Evolutionary conservation across 495 filamentous ascomycete species (phyloP), one percentile per base, ranked within the genome.

Genomic region (Lasiosphaeria hispida): DNA sequence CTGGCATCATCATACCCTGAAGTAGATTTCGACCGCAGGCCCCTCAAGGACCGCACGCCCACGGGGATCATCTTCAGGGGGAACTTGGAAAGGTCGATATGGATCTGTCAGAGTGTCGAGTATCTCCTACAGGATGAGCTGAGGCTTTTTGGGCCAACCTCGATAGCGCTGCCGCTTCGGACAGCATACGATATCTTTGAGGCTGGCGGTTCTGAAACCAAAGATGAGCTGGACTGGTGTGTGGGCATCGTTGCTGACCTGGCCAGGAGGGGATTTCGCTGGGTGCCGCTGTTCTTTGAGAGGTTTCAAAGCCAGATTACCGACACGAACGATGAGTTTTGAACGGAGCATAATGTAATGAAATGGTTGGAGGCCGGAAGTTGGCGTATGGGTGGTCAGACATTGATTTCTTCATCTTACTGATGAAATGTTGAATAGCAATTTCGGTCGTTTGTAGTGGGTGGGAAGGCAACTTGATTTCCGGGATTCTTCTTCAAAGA

Each of bases 81-180:
- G 38, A 59, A 43, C 3, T 40, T 47, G 33, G 54, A 57, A 10
- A 48, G 72, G 34, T 55, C 64, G 2, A 56, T 48, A 4, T 58
- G 61, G 50, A 74, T 77, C 13, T 72, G 62, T 48, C 63, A 60
- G 18, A 75, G 73, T 48, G 69, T 73, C 58, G 66, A 71, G 6
- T 77, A 76, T 38, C 48, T 76, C 10, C 45, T 76, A 48, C 71
- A 72, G 51, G 72, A 72, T 10, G 67, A 71, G 50, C 75, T 77
- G 72, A 72, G 62, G 43, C 55, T 77, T 11, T 77, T 73, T 53
- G 72, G 75, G 2, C 69, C 71, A 13, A 66, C 68, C n/a, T 76
- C 73, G 1, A 58, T 70, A 0, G 45, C 69, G 0, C 60, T 76
- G 4, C 72, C 74, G 1, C 48, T 68, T 1, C 60, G 56, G 7